Percentiles rank a stretch among this genome's conserved stretches.
Conservation (phyloP, 306 rosid genomes). For the Phaseolus lunatus region DNA sequence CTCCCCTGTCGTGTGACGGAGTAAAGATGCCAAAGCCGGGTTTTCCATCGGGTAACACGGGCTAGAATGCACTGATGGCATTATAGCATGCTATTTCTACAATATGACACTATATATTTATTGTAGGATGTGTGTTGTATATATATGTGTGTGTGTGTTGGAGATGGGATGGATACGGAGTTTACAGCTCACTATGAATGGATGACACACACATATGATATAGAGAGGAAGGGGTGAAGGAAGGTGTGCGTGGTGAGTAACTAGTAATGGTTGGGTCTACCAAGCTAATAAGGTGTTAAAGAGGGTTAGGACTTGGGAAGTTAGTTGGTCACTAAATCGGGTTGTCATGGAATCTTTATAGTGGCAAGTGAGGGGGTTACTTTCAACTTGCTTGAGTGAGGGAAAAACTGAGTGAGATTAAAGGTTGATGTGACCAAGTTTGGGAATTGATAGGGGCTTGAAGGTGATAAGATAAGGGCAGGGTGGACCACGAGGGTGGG, state of each 20-base stretch:
- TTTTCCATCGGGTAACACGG: conserved; percentile 82
- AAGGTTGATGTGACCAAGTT: conserved; percentile 80
- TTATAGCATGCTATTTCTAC: conserved; percentile 35
- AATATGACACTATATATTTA: background rate
- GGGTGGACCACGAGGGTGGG: conserved; percentile 79
- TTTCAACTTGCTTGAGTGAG: conserved; percentile 47
- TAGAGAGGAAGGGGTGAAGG: background rate
- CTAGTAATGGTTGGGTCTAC: no score
- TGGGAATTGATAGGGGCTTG: conserved; percentile 58
- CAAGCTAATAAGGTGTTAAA: conserved; percentile 28
- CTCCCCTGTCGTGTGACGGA: conserved; percentile 55
- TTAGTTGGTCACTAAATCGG: conserved; percentile 56
- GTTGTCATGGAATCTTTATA: conserved; percentile 61
- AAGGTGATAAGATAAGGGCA: conserved; percentile 73
- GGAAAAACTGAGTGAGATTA: conserved; percentile 40
- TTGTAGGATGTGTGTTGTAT: no score
- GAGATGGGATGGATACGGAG: background rate
- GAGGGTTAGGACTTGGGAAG: conserved; percentile 36
- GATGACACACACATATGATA: no score
- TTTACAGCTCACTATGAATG: conserved; percentile 14
- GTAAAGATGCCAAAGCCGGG: conserved; percentile 68
- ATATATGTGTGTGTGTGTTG: background rate
- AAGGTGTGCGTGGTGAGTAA: no score
- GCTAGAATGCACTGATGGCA: conserved; percentile 79
- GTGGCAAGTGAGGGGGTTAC: conserved; percentile 43